Evolutionary conservation across 257 asterid species (phyloP).

Genomic region (Solanum bukasovii): DNA sequence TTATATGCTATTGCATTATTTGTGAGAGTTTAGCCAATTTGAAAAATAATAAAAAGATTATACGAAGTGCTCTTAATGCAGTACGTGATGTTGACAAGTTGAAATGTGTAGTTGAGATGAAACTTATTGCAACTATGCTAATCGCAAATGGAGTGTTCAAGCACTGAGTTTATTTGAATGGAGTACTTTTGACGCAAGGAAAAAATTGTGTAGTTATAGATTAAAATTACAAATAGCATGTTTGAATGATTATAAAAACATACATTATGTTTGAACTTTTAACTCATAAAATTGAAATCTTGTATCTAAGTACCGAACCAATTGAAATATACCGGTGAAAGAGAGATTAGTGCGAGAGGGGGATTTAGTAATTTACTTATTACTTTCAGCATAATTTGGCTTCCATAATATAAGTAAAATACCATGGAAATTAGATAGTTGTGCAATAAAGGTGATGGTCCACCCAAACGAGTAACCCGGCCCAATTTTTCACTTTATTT

Average conservation of each 20-base stretch:
- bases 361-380: background rate
- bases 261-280: background rate
- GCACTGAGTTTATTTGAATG: background rate
- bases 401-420: background rate
- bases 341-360: background rate
- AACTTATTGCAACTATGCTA: background rate
- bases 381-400: background rate
- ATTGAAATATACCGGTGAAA: background rate
- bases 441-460: background rate
- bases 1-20: background rate
- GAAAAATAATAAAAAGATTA: background rate
- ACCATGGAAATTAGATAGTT: background rate
- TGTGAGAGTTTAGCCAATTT: background rate
- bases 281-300: background rate
- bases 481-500: background rate
- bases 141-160: background rate
- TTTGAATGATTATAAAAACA: background rate
- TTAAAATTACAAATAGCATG: background rate
- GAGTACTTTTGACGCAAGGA: background rate
- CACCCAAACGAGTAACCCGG: background rate
- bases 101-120: background rate
- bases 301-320: background rate
- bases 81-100: background rate
- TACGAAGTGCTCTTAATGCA: background rate
- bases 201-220: background rate